A percentile compares a stretch with the other conserved stretches of the same genome.
phyloP scores from a whole-genome alignment of 345 rosid species.

The Hypericum androsaemum region DNA sequence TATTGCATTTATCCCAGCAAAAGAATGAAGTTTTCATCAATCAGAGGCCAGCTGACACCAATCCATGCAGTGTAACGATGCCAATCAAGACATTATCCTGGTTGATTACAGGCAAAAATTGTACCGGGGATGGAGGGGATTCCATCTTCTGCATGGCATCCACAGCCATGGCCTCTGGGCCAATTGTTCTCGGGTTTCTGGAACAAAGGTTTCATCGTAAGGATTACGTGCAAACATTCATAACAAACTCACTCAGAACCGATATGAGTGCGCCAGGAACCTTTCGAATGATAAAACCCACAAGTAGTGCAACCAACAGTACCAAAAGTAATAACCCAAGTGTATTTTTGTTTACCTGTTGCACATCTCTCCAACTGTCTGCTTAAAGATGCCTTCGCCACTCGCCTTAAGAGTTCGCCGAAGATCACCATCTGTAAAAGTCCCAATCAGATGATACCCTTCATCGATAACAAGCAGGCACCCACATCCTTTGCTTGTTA shows the following conservation, averaged over 20 bases:
- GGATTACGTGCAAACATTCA: not conserved
- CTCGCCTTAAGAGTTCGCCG: constrained; percentile 86
- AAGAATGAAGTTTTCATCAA: not conserved
- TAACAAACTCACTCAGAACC: not conserved
- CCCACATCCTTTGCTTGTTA: constrained; percentile 89
- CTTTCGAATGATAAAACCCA: not conserved
- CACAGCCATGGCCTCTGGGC: constrained; percentile 92
- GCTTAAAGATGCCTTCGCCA: constrained; percentile 84
- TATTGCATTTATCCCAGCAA: too few species aligned
- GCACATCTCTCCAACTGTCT: constrained; percentile 91
- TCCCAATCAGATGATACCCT: constrained; percentile 58
- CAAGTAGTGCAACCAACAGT: not conserved
- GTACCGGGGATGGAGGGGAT: constrained; percentile 93
- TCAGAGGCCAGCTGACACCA: constrained; percentile 86
- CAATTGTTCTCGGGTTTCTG: constrained; percentile 84
- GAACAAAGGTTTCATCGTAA: not conserved
- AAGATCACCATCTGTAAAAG: constrained; percentile 92
- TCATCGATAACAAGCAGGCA: constrained; percentile 77
- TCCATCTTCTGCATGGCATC: constrained; percentile 98
- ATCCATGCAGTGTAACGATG: constrained; percentile 84
- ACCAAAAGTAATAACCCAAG: not conserved
- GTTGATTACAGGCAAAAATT: constrained; percentile 73
- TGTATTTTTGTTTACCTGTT: constrained; percentile 42
- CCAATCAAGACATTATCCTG: constrained; percentile 63
- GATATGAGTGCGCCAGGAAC: not conserved